A percentile compares a stretch with the other conserved stretches of the same genome.
Conservation (phyloP, 352 stramenopile species). For the Blastocystis sp. region DNA sequence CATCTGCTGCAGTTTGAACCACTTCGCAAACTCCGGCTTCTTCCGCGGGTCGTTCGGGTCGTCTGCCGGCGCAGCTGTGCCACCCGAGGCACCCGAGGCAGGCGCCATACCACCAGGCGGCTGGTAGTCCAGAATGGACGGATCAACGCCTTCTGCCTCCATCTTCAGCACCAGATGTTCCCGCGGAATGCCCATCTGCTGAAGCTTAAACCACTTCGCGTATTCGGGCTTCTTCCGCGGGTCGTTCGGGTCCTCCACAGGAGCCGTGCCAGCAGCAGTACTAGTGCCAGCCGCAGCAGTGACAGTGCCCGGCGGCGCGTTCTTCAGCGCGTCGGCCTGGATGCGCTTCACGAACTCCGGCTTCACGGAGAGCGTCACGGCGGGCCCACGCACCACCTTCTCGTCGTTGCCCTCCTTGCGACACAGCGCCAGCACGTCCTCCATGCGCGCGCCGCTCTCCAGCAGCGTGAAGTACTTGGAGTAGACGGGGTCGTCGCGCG, state of each 20-base stretch:
- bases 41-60: constrained; percentile 55
- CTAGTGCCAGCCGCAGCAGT: not conserved
- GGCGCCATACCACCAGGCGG: not conserved
- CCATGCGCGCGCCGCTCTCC: constrained; percentile 4
- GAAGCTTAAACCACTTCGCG: constrained; percentile 45
- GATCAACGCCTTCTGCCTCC: constrained; percentile 22
- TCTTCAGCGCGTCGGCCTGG: not conserved
- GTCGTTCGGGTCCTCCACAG: constrained; percentile 43
- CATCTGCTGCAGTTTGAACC: constrained; percentile 61
- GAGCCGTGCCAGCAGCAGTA: not conserved
- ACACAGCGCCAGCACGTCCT: constrained; percentile 31
- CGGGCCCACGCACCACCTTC: constrained; percentile 39
- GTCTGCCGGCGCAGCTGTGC: not conserved
- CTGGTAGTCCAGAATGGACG: constrained; percentile 59
- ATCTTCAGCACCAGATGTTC: constrained; percentile 51
- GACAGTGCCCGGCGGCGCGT: too few relatives aligned
- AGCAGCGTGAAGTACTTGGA: constrained; percentile 51
- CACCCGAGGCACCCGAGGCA: not conserved
- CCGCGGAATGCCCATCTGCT: constrained; percentile 37
- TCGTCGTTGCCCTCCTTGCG: constrained; percentile 27
- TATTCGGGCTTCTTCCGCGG: constrained; percentile 45
- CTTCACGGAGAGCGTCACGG: constrained; percentile 34
- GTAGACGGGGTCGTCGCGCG: constrained; percentile 34
- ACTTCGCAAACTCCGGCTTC: constrained; percentile 38
- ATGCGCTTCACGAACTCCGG: not conserved